Base-by-base conservation (phyloP, 768 basidiomycete species). In the Lactifluus echinatus region DNA sequence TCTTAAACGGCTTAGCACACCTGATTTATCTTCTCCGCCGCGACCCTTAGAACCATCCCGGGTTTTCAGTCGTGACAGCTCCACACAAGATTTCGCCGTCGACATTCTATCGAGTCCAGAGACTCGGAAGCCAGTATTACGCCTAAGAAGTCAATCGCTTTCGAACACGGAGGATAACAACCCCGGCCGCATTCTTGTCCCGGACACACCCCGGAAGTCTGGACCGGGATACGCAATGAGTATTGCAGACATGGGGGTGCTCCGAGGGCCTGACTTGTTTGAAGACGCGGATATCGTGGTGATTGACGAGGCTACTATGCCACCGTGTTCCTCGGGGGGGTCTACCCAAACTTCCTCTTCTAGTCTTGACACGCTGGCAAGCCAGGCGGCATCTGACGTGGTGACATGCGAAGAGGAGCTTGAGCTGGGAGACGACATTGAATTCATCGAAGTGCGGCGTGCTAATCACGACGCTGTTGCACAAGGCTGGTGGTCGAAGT, bases 11-110 rank as follows among this genome's bases (percentile, higher is more conserved):
- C 71, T 70, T 57, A 73, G 74, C 59, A 83, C 83, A 36, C 76
- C 76, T 24, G 80, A 86, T 8, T 64, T 89, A 28, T 87, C 85
- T 46, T 89, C 87, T 11, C 87, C 87, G 23, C 59, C 74, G 39
- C 73, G 72, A 31, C 72, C 67, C n/a, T 58, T 70, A 57, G 62
- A 64, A 44, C 31, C 47, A 29, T 45, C 46, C 42, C 48, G 45
- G 45, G 55, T 58, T 47, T 43, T 54, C 48, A 53, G 52, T 48
- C 43, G 48, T 39, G 53, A 50, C 58, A 54, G 53, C 58, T 55
- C 58, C 48, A 59, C 58, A 45, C 46, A 53, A 33, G 79, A 80
- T 56, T 81, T 81, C 59, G 80, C 73, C 42, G 77, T 73, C 36
- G 84, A 84, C 60, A 65, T 73, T 33, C 64, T 81, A 26, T 82